Conservation (phyloP, 2,329 filamentous ascomycete genomes). For the Diaporthe caulivora region DNA sequence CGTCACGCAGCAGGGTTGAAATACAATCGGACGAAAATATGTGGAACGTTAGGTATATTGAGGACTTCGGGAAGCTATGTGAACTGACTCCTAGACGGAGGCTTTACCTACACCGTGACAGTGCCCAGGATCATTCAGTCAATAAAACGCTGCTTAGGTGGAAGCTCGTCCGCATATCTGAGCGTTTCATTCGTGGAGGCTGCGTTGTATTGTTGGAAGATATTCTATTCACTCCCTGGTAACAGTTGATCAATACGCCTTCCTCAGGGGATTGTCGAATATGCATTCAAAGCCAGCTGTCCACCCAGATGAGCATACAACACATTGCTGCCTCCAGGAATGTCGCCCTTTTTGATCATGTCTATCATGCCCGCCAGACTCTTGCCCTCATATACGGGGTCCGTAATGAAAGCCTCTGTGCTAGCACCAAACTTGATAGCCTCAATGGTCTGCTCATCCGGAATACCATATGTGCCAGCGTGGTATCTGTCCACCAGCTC, state of each 20-base stretch:
- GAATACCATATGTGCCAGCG: constrained; percentile 74
- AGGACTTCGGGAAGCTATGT: no score
- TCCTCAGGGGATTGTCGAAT: constrained; percentile 57
- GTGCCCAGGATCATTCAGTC: no score
- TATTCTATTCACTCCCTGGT: no score
- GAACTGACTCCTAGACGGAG: no score
- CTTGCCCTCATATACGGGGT: constrained; percentile 83
- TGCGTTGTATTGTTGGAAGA: no score
- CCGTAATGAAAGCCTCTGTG: constrained; percentile 80
- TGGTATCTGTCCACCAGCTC: constrained; percentile 75
- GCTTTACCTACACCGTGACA: no score
- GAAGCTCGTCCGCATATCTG: no score
- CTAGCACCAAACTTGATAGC: constrained; percentile 77
- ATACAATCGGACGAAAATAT: no score
- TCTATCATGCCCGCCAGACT: constrained; percentile 79
- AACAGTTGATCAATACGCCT: no score
- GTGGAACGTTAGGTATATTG: no score
- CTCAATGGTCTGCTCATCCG: constrained; percentile 73
- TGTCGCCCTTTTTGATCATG: constrained; percentile 72
- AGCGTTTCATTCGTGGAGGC: not conserved
- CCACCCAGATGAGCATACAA: constrained; percentile 80
- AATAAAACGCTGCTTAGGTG: no score
- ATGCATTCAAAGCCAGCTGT: constrained; percentile 77
- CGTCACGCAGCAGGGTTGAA: no score
- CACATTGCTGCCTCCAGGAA: constrained; percentile 71